Evolutionary conservation across 352 stramenopile species (phyloP).

Genomic region (Globisporangium lucens): DNA sequence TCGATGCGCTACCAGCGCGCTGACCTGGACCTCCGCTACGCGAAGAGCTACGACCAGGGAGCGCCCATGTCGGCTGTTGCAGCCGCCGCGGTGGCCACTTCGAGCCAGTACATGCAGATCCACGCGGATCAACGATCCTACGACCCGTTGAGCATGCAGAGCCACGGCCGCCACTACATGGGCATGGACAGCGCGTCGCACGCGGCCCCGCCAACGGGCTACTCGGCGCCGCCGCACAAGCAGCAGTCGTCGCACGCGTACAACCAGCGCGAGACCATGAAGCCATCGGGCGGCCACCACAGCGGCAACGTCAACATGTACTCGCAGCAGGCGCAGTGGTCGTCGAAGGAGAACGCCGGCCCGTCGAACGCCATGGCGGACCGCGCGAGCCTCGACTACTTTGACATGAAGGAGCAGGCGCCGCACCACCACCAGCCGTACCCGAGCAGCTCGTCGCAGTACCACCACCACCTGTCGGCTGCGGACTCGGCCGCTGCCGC

Average conservation of each 20-base stretch:
- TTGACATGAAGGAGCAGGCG: slow-evolving; percentile 69
- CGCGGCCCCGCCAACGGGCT: neutral
- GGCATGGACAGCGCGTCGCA: slow-evolving; percentile 35
- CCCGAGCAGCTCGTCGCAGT: slow-evolving; percentile 42
- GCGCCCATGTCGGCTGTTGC: slow-evolving; percentile 13
- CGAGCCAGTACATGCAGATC: slow-evolving; percentile 69
- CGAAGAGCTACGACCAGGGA: slow-evolving; percentile 55
- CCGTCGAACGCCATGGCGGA: slow-evolving; percentile 22
- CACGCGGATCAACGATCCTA: slow-evolving; percentile 75
- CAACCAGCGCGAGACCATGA: slow-evolving; percentile 35
- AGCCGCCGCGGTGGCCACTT: neutral
- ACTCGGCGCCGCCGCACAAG: slow-evolving; percentile 39
- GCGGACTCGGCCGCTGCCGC: slow-evolving; percentile 54
- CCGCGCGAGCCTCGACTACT: slow-evolving; percentile 53
- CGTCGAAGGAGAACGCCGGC: slow-evolving; percentile 37
- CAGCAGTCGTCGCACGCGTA: slow-evolving; percentile 17
- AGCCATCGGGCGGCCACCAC: slow-evolving; percentile 21
- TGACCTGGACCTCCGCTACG: slow-evolving; percentile 74
- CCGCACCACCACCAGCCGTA: slow-evolving; percentile 43
- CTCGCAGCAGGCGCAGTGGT: slow-evolving; percentile 60
- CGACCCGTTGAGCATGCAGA: slow-evolving; percentile 57
- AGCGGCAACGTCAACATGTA: slow-evolving; percentile 25
- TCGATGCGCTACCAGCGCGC: slow-evolving; percentile 49
- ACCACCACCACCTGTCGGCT: slow-evolving; percentile 61
- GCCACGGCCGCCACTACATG: slow-evolving; percentile 51